Evolutionary conservation across 352 stramenopile species (phyloP).

Genomic region (Globisporangium canariense): DNA sequence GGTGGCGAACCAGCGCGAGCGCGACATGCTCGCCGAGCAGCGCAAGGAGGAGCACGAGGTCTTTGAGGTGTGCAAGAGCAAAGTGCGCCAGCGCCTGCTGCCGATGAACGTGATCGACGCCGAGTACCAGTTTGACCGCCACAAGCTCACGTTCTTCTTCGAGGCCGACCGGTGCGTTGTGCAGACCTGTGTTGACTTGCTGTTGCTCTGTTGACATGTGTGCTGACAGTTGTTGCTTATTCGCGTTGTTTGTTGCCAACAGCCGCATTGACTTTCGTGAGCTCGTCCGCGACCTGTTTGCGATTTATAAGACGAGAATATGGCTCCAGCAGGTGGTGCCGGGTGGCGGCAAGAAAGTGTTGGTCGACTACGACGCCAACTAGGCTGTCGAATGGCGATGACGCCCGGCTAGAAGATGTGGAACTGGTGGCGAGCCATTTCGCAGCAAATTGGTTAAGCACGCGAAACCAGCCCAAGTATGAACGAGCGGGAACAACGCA

Average conservation of each 20-base stretch:
- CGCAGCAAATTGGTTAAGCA: no score
- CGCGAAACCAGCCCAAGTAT: background rate
- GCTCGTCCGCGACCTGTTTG: conserved; percentile 97
- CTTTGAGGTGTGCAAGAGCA: conserved; percentile 95
- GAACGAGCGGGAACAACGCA: background rate
- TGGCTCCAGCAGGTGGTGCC: conserved; percentile 96
- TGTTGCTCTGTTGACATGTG: background rate
- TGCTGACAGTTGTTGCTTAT: conserved; percentile 1
- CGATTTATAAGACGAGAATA: conserved; percentile 98
- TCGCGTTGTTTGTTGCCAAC: background rate
- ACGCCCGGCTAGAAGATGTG: conserved; percentile 5
- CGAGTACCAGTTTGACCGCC: conserved; percentile 98
- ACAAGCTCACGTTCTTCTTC: conserved; percentile 99
- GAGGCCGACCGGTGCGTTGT: conserved; percentile 88
- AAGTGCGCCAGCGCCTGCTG: conserved; percentile 91
- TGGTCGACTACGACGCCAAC: conserved; percentile 52
- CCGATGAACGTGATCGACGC: conserved; percentile 98
- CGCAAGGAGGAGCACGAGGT: conserved; percentile 94
- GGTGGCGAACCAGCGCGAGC: conserved; percentile 90
- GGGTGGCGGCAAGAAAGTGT: conserved; percentile 62
- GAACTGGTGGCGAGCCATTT: background rate
- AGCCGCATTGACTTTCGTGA: conserved; percentile 97
- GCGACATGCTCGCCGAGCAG: conserved; percentile 89
- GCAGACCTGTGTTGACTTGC: conserved; percentile 19
- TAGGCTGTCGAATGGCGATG: conserved; percentile 23